A percentile compares a stretch with the other conserved stretches of the same genome.
Evolutionary conservation across 805 yeast genomes (phyloP).

Genomic region (Yamadazyma laniorum): DNA sequence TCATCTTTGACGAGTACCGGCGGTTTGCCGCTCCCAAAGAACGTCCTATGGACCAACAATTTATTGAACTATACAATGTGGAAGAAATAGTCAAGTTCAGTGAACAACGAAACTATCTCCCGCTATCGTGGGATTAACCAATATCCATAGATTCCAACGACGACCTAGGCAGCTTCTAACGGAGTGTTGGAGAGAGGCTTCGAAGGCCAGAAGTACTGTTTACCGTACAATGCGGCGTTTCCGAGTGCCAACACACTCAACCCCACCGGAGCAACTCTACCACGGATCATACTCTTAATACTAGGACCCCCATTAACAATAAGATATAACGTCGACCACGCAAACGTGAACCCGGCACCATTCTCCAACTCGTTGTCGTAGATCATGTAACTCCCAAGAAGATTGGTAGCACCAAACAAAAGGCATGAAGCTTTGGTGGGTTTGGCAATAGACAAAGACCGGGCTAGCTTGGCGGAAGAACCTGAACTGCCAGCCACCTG

Average conservation of each 20-base stretch:
- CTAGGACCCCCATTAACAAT: slow-evolving; percentile 68
- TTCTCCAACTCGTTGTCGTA: slow-evolving; percentile 72
- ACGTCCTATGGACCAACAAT: slow-evolving; percentile 92
- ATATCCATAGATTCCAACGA: too few species aligned
- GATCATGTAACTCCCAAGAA: slow-evolving; percentile 70
- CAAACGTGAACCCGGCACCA: slow-evolving; percentile 78
- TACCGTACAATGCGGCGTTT: slow-evolving; percentile 68
- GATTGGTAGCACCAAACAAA: slow-evolving; percentile 60
- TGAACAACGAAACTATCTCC: slow-evolving; percentile 53
- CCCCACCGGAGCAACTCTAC: slow-evolving; percentile 61
- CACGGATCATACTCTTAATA: slow-evolving; percentile 49
- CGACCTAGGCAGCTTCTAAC: too few species aligned
- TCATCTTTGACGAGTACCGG: slow-evolving; percentile 94
- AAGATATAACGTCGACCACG: slow-evolving; percentile 77
- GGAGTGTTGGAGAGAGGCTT: too few species aligned
- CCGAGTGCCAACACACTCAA: slow-evolving; percentile 57
- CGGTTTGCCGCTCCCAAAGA: slow-evolving; percentile 94
- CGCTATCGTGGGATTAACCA: slow-evolving; percentile 57
- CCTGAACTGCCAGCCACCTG: slow-evolving; percentile 19
- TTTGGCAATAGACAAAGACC: slow-evolving; percentile 19
- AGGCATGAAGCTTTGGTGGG: slow-evolving; percentile 46
- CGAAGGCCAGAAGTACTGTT: slow-evolving; percentile 57
- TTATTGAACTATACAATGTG: slow-evolving; percentile 85
- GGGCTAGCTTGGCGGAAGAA: slow-evolving; percentile 18
- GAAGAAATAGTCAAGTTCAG: slow-evolving; percentile 58